Evolutionary conservation across 2,329 filamentous ascomycete genomes (phyloP).

Genomic region (Aspergillus calidoustus): DNA sequence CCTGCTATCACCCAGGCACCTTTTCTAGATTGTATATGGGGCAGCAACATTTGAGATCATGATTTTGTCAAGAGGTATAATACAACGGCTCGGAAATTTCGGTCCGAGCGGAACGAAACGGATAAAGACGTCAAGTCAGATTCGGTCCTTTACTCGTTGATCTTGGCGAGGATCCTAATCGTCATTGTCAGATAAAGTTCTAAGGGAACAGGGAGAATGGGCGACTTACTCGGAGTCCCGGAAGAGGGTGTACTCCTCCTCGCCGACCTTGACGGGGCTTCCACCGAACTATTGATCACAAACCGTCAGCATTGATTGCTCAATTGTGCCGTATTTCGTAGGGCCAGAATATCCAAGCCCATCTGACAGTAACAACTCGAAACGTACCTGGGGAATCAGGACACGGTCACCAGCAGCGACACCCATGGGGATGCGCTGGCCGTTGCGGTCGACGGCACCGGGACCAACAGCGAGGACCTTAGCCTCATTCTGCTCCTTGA

Average conservation of each 20-base stretch:
- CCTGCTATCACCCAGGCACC: conserved; percentile 9
- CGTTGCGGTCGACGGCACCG: conserved; percentile 83
- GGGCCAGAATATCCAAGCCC: neutral
- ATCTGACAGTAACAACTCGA: conserved; percentile 2
- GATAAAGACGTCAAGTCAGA: conserved; percentile 19
- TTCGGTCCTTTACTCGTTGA: conserved; percentile 77
- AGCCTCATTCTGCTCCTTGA: conserved; percentile 98
- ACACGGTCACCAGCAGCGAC: conserved; percentile 87
- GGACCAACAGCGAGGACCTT: conserved; percentile 95
- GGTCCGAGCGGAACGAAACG: conserved; percentile 25
- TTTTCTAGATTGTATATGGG: conserved; percentile 27
- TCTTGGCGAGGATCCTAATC: conserved; percentile 93
- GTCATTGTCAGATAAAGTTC: conserved; percentile 23
- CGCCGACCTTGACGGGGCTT: conserved; percentile 93
- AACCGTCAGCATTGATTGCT: conserved; percentile 27
- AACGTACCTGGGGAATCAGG: conserved; percentile 85
- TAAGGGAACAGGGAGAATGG: neutral
- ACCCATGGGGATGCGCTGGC: conserved; percentile 83
- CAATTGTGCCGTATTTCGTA: neutral
- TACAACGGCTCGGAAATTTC: conserved; percentile 34
- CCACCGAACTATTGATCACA: conserved; percentile 74
- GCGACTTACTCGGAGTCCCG: conserved; percentile 91
- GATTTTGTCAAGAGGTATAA: conserved; percentile 37
- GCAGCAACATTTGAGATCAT: conserved; percentile 31
- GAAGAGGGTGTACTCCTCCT: conserved; percentile 96